Base-by-base conservation (phyloP, 2,329 filamentous ascomycete genomes). In the Fusarium proliferatum region DNA sequence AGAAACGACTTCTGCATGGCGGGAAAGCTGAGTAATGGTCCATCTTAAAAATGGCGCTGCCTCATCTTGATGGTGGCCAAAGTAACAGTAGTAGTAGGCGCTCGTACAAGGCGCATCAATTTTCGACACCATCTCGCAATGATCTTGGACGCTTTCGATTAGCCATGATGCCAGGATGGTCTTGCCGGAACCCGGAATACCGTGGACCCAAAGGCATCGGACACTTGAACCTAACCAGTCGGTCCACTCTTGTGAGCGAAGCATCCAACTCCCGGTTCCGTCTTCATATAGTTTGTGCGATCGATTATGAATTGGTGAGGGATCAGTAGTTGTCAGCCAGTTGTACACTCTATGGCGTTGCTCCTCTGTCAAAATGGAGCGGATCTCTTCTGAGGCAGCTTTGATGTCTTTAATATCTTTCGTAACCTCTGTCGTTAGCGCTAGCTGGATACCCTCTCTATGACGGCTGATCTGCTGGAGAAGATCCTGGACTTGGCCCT, bases 131-230 rank as follows among this genome's bases (percentile, higher is more conserved):
- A 1, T 23, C 0, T 19, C 3, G 6, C 42, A 59, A 2, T 59
- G 9, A 0, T 0, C 2, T 21, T 19, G 23, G 2, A 6, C 3
- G 2, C 28, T 26, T 30, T 10, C 2, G 0, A 49, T 39, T 1
- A 34, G 0, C 42, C 21, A 49, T 0, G 42, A 48, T 10, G 56
- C 19, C 1, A 59, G 33, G 2, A 59, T 23, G 0, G 56, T 49
- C n/a, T 59, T 49, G 1, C 42, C 56, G 5, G 42, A 5, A 4
- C 42, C 56, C 5, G 42, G 42, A 5, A 59, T 49, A 2, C 56
- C 33, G 3, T 30, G 56, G 0, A 49, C 1, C 42, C 33, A 59
- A 5, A 49, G 19, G 1, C 41, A 59, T 30, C 30, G 33, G 1
- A 1, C 1, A 5, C 5, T 12, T 2, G 21, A 19, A 3, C 13